Evolutionary conservation across 2,329 filamentous ascomycete species (phyloP).

Genomic region (Ophiostoma novo-ulmi): DNA sequence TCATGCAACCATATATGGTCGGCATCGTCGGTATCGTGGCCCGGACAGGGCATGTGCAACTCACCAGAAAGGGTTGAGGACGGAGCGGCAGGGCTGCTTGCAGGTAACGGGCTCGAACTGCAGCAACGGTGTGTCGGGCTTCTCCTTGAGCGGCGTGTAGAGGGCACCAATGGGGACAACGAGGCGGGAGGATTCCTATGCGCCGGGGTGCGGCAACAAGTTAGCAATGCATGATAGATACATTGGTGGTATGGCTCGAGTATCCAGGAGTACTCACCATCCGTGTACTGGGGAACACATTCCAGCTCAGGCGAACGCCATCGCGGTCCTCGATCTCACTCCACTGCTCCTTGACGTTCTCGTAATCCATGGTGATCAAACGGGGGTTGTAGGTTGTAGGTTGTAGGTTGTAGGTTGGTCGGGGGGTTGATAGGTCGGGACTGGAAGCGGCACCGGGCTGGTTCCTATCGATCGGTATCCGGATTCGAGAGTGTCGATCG

Average conservation of each 20-base stretch:
- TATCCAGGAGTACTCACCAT: conserved; percentile 60
- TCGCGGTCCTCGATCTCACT: conserved; percentile 94
- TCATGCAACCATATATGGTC: background rate
- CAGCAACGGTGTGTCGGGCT: conserved; percentile 78
- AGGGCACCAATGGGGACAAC: conserved; percentile 94
- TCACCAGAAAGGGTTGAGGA: conserved; percentile 95
- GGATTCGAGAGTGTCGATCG: background rate
- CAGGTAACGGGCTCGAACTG: conserved; percentile 96
- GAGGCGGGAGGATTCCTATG: conserved; percentile 82
- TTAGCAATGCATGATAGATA: background rate
- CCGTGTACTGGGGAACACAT: conserved; percentile 94
- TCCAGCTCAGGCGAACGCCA: conserved; percentile 95
- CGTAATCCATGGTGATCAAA: conserved; percentile 69
- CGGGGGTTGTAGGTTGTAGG: background rate
- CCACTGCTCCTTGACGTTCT: conserved; percentile 91
- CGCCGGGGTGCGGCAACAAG: background rate
- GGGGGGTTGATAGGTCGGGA: background rate
- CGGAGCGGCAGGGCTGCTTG: conserved; percentile 91
- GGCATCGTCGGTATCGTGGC: background rate
- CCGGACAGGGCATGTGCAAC: conserved; percentile 29
- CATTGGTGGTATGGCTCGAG: background rate
- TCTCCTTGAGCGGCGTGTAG: conserved; percentile 94
- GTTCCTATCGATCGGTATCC: background rate
- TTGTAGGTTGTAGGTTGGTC: background rate
- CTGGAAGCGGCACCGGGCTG: background rate